Evolutionary conservation across 768 basidiomycete genomes (phyloP), one percentile per base, ranked within the genome.

Genomic region (Russula ochroleuca): DNA sequence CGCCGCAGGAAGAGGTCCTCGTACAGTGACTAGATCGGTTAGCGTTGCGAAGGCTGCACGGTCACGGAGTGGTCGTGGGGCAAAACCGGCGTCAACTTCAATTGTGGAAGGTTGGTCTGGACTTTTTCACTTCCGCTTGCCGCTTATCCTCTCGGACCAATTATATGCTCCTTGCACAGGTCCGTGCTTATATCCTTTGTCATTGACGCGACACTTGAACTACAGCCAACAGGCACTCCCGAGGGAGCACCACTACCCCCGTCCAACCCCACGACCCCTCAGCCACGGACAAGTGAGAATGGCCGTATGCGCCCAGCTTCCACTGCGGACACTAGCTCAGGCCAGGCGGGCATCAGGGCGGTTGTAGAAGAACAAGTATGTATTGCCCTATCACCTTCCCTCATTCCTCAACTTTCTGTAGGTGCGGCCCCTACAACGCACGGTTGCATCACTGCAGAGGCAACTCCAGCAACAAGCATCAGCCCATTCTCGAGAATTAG

Each of bases 1-100:
- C 19, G 86, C 81, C 37, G 89, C 88, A 31, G 88, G 88, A 28
- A 74, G 76, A 19, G 88, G 89, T 19, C 80, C 89, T 25, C 82
- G 90, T 59, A 75, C 79, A 45, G 75, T 87, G 28, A 89, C 88
- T 9, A 86, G 81, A 71, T 81, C 87, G 0, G 68, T 78, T 37
- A 83, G 78, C 69, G 59, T 79, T n/a, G 76, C 81, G 5, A 81
- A 75, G 68, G 77, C 70, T 10, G 83, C 76, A 70, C 79, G 81
- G 66, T 73, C 75, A 38, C 88, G 79, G 71, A 74, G 73, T 50
- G 86, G 78, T 68, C 83, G 71, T 69, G 78, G 77, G 25, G 71
- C 80, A 40, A 81, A 81, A 63, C 80, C 80, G 2, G 71, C 71
- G 2, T 83, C 88, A 72, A 78, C 79, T 21, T 81, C 83, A 5